Evolutionary conservation across 805 yeast genomes (phyloP), one percentile per base, ranked within the genome.

Genomic region (Candida pseudofarinosa): DNA sequence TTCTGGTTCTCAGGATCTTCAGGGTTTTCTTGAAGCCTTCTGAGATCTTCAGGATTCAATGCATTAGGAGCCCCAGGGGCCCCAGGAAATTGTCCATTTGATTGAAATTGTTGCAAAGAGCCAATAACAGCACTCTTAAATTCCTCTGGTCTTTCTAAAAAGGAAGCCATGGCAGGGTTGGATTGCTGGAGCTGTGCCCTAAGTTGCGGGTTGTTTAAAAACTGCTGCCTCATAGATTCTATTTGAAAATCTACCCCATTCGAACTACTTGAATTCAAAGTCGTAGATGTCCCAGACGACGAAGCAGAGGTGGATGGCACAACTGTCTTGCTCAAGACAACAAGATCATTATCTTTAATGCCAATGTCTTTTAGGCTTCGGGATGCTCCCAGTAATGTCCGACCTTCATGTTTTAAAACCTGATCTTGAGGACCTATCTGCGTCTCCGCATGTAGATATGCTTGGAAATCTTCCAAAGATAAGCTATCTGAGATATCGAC

Each of bases 361-460:
- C 75, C 77, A 35, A 78, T 58, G 10, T 71, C 71, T 10, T 60
- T 58, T 37, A 89, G 62, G 1, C 78, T 63, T 37, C 57, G 59
- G 3, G 56, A 39, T 3, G 36, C 33, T 14, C 44, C 52, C 2
- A 50, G 43, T 30, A 86, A 51, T 4, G 62, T 53, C 19, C 64
- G 63, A 45, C 76, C 74, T 47, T 81, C 73, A 51, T 67, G 68
- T 17, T 67, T 56, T 37, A 88, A 52, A n/a, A 67, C 59, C 54
- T 83, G 85, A 13, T 63, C 52, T 0, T 57, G 52, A 3, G 74
- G 63, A 8, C 68, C 64, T 39, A 83, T 73, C 12, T 69, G 73
- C 6, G 88, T 74, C 54, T 88, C 96, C 1, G 83, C 79, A 46
- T 82, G 83, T 7, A 89, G 56, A 49, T 83, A 80, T 0, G 91